These are phyloP conservation scores for Arabidopsis suecica DNA, from an alignment of 345 rosid species.

Conservation along the genomic window DNA sequence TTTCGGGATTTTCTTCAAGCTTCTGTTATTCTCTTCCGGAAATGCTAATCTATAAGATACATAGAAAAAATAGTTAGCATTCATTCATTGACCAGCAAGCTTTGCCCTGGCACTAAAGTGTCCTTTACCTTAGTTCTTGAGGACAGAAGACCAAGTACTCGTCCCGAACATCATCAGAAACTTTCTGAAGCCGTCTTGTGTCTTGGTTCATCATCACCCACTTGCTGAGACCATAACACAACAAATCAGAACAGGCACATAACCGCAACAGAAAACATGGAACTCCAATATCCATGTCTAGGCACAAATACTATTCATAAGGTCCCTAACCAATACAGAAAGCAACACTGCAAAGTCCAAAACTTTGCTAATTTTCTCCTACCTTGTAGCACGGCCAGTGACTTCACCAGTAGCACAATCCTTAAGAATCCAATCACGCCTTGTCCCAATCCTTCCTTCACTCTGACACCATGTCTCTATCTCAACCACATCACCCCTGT, in stretches of 20 bases:
- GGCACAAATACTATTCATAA: neutral
- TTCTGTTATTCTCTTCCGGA: slow-evolving; percentile 79
- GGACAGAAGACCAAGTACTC: slow-evolving; percentile 84
- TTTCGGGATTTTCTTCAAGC: slow-evolving; percentile 77
- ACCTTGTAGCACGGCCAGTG: slow-evolving; percentile 95
- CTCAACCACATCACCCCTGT: slow-evolving; percentile 95
- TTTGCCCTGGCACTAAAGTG: neutral
- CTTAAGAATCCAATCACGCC: slow-evolving; percentile 91
- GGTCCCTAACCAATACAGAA: slow-evolving; percentile 4
- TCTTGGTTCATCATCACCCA: slow-evolving; percentile 99
- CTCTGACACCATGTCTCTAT: slow-evolving; percentile 97
- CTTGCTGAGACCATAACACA: slow-evolving; percentile 63
- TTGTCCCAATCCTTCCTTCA: slow-evolving; percentile 92
- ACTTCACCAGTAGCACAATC: slow-evolving; percentile 76
- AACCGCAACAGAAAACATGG: slow-evolving; percentile 2
- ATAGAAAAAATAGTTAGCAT: neutral
- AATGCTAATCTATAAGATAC: slow-evolving; percentile 66
- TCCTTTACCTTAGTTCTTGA: slow-evolving; percentile 65
- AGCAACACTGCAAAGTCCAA: neutral
- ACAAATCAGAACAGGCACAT: slow-evolving; percentile 9
- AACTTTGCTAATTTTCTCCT: neutral
- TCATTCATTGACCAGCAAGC: slow-evolving; percentile 10
- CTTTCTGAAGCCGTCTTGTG: slow-evolving; percentile 95
- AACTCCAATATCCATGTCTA: slow-evolving; percentile 19
- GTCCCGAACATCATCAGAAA: slow-evolving; percentile 81